Conservation (phyloP, 805 yeast genomes). For the Dipodascus geniculatus region DNA sequence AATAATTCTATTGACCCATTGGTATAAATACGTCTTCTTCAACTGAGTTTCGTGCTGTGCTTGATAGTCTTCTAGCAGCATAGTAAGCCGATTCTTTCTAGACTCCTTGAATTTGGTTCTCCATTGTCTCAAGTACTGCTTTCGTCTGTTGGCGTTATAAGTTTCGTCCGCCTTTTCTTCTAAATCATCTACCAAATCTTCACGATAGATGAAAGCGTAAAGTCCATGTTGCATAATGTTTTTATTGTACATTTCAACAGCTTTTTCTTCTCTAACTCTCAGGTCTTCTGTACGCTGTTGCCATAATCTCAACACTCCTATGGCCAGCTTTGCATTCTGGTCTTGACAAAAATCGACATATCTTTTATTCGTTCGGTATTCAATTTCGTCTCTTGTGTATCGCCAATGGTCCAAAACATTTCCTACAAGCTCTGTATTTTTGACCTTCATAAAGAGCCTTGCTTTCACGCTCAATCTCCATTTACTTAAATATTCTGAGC, state of each 20-base stretch:
- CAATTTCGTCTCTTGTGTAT: background rate
- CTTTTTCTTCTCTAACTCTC: background rate
- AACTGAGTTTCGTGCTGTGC: background rate
- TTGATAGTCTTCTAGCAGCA: background rate
- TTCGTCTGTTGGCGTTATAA: background rate
- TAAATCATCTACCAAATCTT: background rate
- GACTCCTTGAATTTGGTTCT: background rate
- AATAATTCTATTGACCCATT: background rate
- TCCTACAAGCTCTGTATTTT: background rate
- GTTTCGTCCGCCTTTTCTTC: background rate
- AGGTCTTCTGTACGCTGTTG: background rate
- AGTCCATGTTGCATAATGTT: background rate
- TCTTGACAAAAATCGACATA: background rate
- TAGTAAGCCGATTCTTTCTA: background rate
- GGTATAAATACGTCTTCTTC: background rate
- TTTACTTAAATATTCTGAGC: background rate
- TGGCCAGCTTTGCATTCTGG: background rate
- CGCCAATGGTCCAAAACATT: background rate
- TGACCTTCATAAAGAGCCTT: background rate
- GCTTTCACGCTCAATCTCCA: background rate
- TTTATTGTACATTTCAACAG: background rate
- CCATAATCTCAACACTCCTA: background rate
- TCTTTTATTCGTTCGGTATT: slow-evolving; percentile 4
- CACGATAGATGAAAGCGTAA: background rate
- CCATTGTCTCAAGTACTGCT: background rate